phyloP scores from a whole-genome alignment of 1,139 yeast species.

The Debaryomyces sp. region DNA sequence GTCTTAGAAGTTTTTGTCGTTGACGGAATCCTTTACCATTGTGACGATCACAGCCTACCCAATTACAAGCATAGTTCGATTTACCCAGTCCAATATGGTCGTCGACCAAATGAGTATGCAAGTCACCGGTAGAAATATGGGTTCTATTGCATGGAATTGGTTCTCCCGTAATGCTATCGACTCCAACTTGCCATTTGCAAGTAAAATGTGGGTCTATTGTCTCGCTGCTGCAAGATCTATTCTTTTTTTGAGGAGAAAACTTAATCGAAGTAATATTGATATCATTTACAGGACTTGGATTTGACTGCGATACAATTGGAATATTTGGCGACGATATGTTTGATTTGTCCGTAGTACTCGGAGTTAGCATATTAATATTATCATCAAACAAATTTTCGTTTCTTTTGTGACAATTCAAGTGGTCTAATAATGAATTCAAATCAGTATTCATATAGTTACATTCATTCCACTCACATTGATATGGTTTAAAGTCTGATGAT shows the following conservation, averaged over 20 bases:
- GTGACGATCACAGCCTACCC: constrained; percentile 78
- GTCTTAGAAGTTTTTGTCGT: constrained; percentile 83
- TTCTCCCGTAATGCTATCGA: constrained; percentile 28
- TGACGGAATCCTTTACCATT: constrained; percentile 68
- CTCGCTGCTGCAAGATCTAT: constrained; percentile 13
- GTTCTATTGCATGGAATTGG: constrained; percentile 48
- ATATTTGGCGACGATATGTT: constrained; percentile 15
- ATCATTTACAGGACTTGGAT: constrained; percentile 8
- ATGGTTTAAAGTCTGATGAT: constrained; percentile 12
- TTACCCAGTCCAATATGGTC: constrained; percentile 77
- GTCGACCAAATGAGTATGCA: constrained; percentile 69
- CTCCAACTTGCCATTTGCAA: constrained; percentile 52
- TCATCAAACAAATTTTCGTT: constrained; percentile 7
- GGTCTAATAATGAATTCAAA: constrained; percentile 56
- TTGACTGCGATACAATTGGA: neutral
- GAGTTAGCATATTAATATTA: constrained; percentile 17
- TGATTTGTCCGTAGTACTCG: constrained; percentile 18
- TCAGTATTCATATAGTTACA: constrained; percentile 61
- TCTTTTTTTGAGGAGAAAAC: constrained; percentile 31
- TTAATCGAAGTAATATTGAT: constrained; percentile 38
- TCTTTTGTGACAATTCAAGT: constrained; percentile 56
- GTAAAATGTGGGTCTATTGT: constrained; percentile 28
- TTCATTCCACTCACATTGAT: constrained; percentile 72
- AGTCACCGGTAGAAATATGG: constrained; percentile 56
- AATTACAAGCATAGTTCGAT: constrained; percentile 66